Conservation (phyloP, 176 grass and related monocot species). For the barley (Hordeum vulgare) region DNA sequence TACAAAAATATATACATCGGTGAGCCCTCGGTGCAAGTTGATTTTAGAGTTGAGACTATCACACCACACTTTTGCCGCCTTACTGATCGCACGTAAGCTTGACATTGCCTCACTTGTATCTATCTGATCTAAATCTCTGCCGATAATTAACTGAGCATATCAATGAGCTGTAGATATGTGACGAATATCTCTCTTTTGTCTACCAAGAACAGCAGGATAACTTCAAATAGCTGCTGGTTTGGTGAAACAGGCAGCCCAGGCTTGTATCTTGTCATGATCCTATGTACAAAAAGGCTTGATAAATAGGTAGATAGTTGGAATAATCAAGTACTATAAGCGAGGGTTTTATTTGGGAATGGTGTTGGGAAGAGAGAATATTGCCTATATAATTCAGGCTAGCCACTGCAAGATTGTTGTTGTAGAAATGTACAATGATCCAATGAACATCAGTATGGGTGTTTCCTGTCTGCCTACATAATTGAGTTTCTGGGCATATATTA, state of each 20-base stretch:
- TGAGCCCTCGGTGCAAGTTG: constrained; percentile 22
- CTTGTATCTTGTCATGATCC: neutral
- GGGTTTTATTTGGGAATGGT: neutral
- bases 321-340: neutral
- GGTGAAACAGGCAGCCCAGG: neutral
- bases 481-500: neutral
- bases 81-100: constrained; percentile 73
- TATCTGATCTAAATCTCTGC: neutral
- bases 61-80: constrained; percentile 81
- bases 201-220: neutral
- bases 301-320: neutral
- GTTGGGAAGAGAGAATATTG: neutral
- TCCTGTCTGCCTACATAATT: neutral
- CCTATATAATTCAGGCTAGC: neutral
- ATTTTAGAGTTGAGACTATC: constrained; percentile 25
- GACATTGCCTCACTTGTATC: neutral
- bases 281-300: neutral
- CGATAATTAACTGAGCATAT: neutral
- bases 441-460: neutral
- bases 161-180: neutral
- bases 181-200: neutral
- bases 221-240: neutral
- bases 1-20: constrained; percentile 51
- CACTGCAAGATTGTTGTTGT: neutral
- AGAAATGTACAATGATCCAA: neutral